Evolutionary conservation across 495 filamentous ascomycete species (phyloP), one percentile per base, ranked within the genome.

Genomic region (Neohortaea acidophila): DNA sequence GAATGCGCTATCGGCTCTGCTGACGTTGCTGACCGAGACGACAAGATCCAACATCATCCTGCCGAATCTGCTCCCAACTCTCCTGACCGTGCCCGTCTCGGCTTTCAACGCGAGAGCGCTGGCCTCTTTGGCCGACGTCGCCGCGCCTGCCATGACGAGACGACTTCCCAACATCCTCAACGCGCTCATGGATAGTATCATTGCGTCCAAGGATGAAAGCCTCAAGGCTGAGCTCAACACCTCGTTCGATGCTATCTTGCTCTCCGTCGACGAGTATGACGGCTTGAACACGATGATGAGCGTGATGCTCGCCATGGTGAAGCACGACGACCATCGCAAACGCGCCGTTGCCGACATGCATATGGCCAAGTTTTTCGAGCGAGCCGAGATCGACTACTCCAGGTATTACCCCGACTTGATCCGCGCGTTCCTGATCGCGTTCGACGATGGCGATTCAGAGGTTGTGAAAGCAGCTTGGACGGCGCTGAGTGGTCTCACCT

Each of bases 21-120:
- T 97, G 38, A 97, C 89, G 0, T 65, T 97, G 21, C 73, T 97
- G 25, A 94, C 84, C 0, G 91, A 97, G 58, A 75, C 85, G 12
- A 89, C 84, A 2, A 72, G 89, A 38, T 87, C 86, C 15, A 96
- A 94, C 54, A 84, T 94, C 47, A 97, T 97, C 48, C 68, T 97
- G 28, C 89, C 89, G 22, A 92, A 87, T 59, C 79, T 97, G 22
- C 82, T 97, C 36, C 89, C 89, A 0, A 94, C 84, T 0, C 67
- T 97, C 17, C 77, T 93, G 38, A 69, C 78, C 10, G 72, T 84
- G 23, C 89, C 89, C n/a, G 91, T 97, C 43, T 77, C 82, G 3
- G 68, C 77, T 4, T 97, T 97, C 72, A 96, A 96, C 49, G 89
- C 89, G 41, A 81, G 72, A 51, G 89, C 89, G 11, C 60, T 97